These are phyloP conservation scores for Mycogone perniciosa DNA, from an alignment of 2,329 filamentous ascomycete species.

Conservation along the genomic window DNA sequence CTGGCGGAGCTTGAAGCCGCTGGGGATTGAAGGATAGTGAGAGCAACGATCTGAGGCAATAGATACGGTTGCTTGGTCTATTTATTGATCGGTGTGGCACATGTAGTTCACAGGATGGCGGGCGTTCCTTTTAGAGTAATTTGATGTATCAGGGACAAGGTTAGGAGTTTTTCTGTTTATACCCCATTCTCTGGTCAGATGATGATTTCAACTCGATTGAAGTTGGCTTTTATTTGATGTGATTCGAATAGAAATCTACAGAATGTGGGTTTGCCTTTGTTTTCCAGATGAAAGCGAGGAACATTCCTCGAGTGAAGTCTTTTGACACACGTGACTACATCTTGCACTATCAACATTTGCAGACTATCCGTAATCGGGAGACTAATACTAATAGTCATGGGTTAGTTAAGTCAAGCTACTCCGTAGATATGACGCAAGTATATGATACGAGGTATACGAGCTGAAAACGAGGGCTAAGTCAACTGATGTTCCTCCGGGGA, in stretches of 20 bases:
- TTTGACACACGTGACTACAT: too few species aligned
- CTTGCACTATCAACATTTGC: too few species aligned
- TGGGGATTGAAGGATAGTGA: conserved; percentile 31
- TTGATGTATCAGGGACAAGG: neutral
- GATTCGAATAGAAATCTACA: too few species aligned
- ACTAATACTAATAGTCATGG: too few species aligned
- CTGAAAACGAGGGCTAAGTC: too few species aligned
- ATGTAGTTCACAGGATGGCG: conserved; percentile 4
- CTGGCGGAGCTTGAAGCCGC: conserved; percentile 50
- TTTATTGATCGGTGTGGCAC: neutral
- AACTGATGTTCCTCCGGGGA: too few species aligned
- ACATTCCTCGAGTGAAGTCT: too few species aligned
- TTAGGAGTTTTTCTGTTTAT: conserved; percentile 1
- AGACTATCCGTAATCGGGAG: too few species aligned
- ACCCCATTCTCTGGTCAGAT: conserved; percentile 4
- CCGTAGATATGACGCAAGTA: too few species aligned
- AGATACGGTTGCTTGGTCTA: neutral
- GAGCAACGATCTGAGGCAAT: neutral
- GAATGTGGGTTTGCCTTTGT: neutral
- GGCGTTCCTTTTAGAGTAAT: conserved; percentile 8
- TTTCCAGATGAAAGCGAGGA: neutral
- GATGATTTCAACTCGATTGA: neutral
- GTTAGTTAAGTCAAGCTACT: too few species aligned
- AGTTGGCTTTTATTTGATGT: neutral
- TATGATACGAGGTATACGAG: too few species aligned